Percentiles rank a stretch among this genome's conserved stretches.
These are phyloP conservation scores for Magnusiomyces suaveolens DNA, from an alignment of 1,139 yeast species.

Conservation along the genomic window DNA sequence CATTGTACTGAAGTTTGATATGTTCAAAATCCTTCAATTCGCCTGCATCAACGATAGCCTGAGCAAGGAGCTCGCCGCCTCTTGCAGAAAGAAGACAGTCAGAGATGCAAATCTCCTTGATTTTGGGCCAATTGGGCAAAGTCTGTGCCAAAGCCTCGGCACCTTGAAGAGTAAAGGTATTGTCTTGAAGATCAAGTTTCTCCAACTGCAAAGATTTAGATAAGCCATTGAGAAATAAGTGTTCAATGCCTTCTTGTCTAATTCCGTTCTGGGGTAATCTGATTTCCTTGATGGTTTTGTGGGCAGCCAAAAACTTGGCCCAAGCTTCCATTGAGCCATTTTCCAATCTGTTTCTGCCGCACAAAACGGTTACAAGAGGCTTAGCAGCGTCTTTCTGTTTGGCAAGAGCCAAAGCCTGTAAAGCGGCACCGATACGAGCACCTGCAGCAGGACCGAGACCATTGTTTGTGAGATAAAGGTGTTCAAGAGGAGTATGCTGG, in stretches of 20 bases:
- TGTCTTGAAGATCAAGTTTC: conserved; percentile 83
- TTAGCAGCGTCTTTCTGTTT: conserved; percentile 39
- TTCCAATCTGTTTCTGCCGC: conserved; percentile 94
- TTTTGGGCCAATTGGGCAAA: conserved; percentile 45
- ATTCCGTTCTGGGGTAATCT: conserved; percentile 92
- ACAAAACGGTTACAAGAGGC: conserved; percentile 62
- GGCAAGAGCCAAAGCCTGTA: conserved; percentile 59
- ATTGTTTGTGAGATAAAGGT: conserved; percentile 80
- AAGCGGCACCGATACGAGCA: conserved; percentile 79
- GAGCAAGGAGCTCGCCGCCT: conserved; percentile 49
- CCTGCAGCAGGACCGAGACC: conserved; percentile 99
- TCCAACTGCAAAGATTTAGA: conserved; percentile 49
- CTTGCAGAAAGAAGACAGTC: conserved; percentile 77
- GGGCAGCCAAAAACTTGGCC: conserved; percentile 67
- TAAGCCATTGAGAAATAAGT: conserved; percentile 65
- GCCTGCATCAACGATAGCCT: conserved; percentile 31
- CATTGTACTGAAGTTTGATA: conserved; percentile 81
- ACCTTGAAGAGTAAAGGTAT: conserved; percentile 83
- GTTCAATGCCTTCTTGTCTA: conserved; percentile 82
- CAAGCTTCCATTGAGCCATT: conserved; percentile 68
- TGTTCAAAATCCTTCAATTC: conserved; percentile 37
- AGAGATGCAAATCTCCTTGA: conserved; percentile 72
- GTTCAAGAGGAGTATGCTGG: conserved; percentile 69
- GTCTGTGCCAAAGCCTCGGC: conserved; percentile 60
- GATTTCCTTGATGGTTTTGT: conserved; percentile 60